These are phyloP conservation scores for Aspergillus cavernicola DNA, from an alignment of 495 filamentous ascomycete genomes.

Conservation along the genomic window DNA sequence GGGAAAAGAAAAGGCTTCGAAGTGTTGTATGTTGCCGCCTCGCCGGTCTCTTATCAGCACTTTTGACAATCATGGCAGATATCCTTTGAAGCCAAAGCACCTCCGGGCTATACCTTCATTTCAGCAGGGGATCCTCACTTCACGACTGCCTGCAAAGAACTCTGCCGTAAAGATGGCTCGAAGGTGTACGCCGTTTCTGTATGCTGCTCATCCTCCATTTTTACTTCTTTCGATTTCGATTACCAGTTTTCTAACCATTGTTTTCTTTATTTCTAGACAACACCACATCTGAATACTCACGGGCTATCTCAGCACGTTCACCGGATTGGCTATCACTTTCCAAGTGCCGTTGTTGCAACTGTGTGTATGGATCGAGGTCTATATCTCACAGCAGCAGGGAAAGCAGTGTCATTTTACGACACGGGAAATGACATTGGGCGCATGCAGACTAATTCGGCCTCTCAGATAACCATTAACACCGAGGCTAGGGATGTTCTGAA, in stretches of 20 bases:
- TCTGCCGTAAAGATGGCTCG: slow-evolving; percentile 62
- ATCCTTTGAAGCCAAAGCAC: slow-evolving; percentile 52
- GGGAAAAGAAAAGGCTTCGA: slow-evolving; percentile 57
- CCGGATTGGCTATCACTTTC: slow-evolving; percentile 78
- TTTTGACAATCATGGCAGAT: slow-evolving; percentile 36
- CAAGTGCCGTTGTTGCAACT: slow-evolving; percentile 50
- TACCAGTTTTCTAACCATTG: slow-evolving; percentile 12
- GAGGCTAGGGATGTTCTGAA: slow-evolving; percentile 70
- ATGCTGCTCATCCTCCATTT: slow-evolving; percentile 29
- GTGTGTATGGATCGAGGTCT: slow-evolving; percentile 47
- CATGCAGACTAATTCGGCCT: slow-evolving; percentile 24
- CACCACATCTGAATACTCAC: slow-evolving; percentile 43
- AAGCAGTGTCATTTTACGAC: slow-evolving; percentile 35
- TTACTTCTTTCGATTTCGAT: background rate
- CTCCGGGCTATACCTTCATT: slow-evolving; percentile 79
- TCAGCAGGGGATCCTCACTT: slow-evolving; percentile 75
- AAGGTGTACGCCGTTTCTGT: slow-evolving; percentile 80
- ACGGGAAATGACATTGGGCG: slow-evolving; percentile 12
- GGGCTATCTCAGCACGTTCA: slow-evolving; percentile 65
- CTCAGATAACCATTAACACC: slow-evolving; percentile 63
- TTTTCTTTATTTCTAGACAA: slow-evolving; percentile 32
- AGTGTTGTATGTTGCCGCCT: slow-evolving; percentile 47
- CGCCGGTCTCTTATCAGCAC: slow-evolving; percentile 2
- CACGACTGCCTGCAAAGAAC: slow-evolving; percentile 73
- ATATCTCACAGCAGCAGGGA: slow-evolving; percentile 40